These are phyloP conservation scores for Metschnikowia anglica DNA, from an alignment of 805 yeast genomes.

Conservation along the genomic window DNA sequence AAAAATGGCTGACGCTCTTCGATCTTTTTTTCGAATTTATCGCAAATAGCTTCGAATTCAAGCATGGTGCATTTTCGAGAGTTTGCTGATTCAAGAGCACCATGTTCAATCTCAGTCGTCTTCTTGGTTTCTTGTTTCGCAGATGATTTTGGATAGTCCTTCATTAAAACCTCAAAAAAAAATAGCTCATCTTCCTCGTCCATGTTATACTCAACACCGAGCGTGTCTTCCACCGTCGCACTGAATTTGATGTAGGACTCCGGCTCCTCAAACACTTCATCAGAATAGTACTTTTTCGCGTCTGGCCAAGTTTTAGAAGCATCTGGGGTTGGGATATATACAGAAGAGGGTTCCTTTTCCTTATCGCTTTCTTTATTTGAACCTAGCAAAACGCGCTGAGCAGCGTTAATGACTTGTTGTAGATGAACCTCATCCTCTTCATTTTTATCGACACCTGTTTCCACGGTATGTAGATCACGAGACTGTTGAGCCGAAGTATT, in stretches of 20 bases:
- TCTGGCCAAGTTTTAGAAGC: conserved; percentile 84
- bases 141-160: conserved; percentile 27
- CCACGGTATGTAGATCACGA: conserved; percentile 84
- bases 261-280: conserved; percentile 63
- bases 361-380: conserved; percentile 32
- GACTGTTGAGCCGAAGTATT: conserved; percentile 58
- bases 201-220: conserved; percentile 82
- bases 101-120: conserved; percentile 1
- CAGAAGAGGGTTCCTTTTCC: conserved; percentile 31
- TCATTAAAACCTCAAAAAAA: conserved; percentile 42
- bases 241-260: conserved; percentile 81
- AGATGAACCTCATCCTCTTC: conserved; percentile 97
- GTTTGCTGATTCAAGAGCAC: conserved; percentile 12
- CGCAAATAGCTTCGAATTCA: conserved; percentile 79
- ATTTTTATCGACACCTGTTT: conserved; percentile 96
- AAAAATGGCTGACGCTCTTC: conserved; percentile 85
- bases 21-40: conserved; percentile 70
- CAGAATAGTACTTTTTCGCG: conserved; percentile 67
- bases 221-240: conserved; percentile 94
- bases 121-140: conserved; percentile 13
- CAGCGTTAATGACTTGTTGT: conserved; percentile 84
- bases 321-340: conserved; percentile 95
- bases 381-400: conserved; percentile 57
- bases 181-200: conserved; percentile 85
- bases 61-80: conserved; percentile 58